These are phyloP conservation scores for Neofusicoccum sp. DNA, from an alignment of 2,329 filamentous ascomycete species.

Conservation along the genomic window DNA sequence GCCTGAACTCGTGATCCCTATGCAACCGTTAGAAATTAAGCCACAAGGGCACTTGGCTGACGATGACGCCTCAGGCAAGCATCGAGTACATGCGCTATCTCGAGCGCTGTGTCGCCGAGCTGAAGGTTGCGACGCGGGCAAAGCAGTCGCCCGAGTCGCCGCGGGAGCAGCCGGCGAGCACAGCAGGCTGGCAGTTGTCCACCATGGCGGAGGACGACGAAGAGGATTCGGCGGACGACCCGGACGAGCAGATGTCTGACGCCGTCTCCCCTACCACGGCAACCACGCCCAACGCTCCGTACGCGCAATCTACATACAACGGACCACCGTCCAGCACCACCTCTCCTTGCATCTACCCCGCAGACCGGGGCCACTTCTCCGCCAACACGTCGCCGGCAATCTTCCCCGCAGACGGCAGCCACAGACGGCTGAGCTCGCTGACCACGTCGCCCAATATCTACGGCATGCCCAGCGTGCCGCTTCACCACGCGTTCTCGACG, in stretches of 20 bases:
- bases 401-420: slow-evolving; percentile 45
- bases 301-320: background rate
- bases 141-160: slow-evolving; percentile 1
- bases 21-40: background rate
- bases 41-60: background rate
- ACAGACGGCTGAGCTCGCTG: slow-evolving; percentile 27
- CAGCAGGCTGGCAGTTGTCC: slow-evolving; percentile 27
- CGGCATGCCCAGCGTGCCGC: slow-evolving; percentile 24
- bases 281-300: slow-evolving; percentile 7
- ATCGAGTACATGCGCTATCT: slow-evolving; percentile 97
- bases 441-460: slow-evolving; percentile 40
- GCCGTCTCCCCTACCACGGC: slow-evolving; percentile 32
- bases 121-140: slow-evolving; percentile 56
- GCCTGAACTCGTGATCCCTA: background rate
- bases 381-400: slow-evolving; percentile 38
- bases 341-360: slow-evolving; percentile 40
- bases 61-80: slow-evolving; percentile 65
- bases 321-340: slow-evolving; percentile 29
- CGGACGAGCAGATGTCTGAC: slow-evolving; percentile 50
- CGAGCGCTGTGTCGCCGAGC: slow-evolving; percentile 79
- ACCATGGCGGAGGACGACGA: slow-evolving; percentile 34
- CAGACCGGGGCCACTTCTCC: slow-evolving; percentile 45
- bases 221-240: slow-evolving; percentile 39
- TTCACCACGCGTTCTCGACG: slow-evolving; percentile 36
- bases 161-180: slow-evolving; percentile 24